Evolutionary conservation across 345 rosid species (phyloP).

Genomic region (Salix suchowensis): DNA sequence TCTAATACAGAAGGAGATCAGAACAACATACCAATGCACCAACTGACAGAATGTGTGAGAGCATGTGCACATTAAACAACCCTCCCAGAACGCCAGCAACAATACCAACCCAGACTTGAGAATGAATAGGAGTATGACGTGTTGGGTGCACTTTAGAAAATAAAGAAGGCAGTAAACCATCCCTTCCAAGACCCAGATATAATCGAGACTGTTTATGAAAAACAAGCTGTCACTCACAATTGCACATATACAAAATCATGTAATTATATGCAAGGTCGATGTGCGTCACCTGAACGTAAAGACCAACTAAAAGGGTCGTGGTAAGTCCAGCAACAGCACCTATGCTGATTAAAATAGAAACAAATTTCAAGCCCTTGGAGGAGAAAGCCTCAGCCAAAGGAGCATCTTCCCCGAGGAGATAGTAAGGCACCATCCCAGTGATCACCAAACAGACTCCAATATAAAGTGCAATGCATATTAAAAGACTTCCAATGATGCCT

Average conservation of each 20-base stretch:
- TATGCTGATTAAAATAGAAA: slow-evolving; percentile 70
- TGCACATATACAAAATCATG: neutral
- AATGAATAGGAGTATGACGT: slow-evolving; percentile 77
- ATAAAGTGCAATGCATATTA: slow-evolving; percentile 62
- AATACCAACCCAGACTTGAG: slow-evolving; percentile 94
- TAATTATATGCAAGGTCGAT: slow-evolving; percentile 8
- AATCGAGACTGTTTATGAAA: slow-evolving; percentile 67
- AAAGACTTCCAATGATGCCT: slow-evolving; percentile 87
- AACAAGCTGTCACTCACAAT: slow-evolving; percentile 22
- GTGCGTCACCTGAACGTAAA: slow-evolving; percentile 83
- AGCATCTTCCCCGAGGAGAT: slow-evolving; percentile 78
- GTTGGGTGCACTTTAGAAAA: slow-evolving; percentile 82
- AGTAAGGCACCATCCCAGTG: slow-evolving; percentile 94
- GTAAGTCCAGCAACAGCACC: slow-evolving; percentile 99
- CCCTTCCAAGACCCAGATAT: slow-evolving; percentile 92
- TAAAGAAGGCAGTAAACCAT: slow-evolving; percentile 82
- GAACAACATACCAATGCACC: slow-evolving; percentile 74
- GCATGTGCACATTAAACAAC: slow-evolving; percentile 67
- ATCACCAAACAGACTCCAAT: slow-evolving; percentile 83
- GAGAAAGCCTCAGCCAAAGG: slow-evolving; percentile 81
- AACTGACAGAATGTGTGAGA: slow-evolving; percentile 92
- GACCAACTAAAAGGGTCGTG: slow-evolving; percentile 88
- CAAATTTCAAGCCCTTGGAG: slow-evolving; percentile 79
- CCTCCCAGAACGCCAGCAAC: slow-evolving; percentile 78
- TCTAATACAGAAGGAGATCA: neutral